Conservation (phyloP, 495 filamentous ascomycete genomes). For the Letharia columbiana region DNA sequence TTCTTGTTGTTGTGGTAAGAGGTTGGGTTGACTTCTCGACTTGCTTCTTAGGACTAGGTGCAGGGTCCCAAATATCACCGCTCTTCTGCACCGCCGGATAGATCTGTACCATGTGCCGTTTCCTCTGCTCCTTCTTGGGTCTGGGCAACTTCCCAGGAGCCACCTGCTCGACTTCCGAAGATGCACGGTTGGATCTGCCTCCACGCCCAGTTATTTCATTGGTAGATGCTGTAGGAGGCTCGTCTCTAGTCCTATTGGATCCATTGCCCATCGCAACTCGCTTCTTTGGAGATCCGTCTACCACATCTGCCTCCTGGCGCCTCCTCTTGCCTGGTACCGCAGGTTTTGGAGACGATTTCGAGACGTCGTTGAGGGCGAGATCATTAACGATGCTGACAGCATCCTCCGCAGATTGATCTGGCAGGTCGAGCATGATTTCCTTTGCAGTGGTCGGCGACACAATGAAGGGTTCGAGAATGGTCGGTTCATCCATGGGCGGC, state of each 20-base stretch:
- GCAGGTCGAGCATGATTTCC: neutral
- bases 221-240: neutral
- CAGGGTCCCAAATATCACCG: neutral
- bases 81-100: neutral
- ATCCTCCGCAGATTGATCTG: neutral
- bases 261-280: neutral
- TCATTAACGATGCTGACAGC: neutral
- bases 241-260: neutral
- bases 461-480: neutral
- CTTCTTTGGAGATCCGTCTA: neutral
- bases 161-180: neutral
- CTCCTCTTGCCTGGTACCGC: constrained; percentile 9
- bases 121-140: neutral
- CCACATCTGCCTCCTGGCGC: constrained; percentile 2
- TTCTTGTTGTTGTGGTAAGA: neutral
- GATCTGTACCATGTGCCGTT: neutral
- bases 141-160: neutral
- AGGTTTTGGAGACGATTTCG: neutral
- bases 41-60: neutral
- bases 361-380: neutral
- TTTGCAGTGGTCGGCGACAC: neutral
- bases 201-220: neutral
- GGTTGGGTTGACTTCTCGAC: neutral
- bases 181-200: neutral
- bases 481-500: neutral